Evolutionary conservation across 805 yeast genomes (phyloP), one percentile per base, ranked within the genome.

Genomic region (Ogataea saltuana): DNA sequence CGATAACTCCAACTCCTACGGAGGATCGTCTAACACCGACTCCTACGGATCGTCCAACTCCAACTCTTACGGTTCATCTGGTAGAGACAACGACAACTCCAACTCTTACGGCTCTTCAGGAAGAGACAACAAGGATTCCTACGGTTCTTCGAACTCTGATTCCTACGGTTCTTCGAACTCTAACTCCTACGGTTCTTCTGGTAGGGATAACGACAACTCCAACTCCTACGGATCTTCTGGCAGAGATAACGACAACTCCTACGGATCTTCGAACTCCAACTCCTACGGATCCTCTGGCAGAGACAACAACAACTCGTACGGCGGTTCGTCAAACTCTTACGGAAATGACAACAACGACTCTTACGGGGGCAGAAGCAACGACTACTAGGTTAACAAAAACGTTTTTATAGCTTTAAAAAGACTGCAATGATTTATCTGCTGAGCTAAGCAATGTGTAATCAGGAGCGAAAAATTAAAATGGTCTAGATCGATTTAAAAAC

Each of bases 1-100:
- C 23, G 56, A 61, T 22, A 33, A 64, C 47, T 46, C 56, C 53
- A 60, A 68, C 55, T 60, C 66, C 27, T 64, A 63, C 45, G 70
- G 67, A 22, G 66, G 67, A 35, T 50, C 56, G 54, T 50, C 56
- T 53, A 59, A 60, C 45, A 46, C 47, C 44, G 56, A 61, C 51
- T 61, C 67, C 10, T 60, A 60, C 55, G 66, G 67, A 20, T 46
- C 44, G n/a, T 28, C 23, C 44, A 50, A 60, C 54, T 59, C 56
- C 61, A 51, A 56, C 49, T 41, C 53, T 26, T 33, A 33, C 37
- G 37, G 37, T 22, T 32, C 35, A 4, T 32, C 35, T 7, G 31
- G 31, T 10, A 28, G 31, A 28, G 31, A 28, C 10, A 28, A 28
- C 31, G 55, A 61, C 25, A 30, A 65, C 46, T 18, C 40, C 25